Evolutionary conservation across 2,329 filamentous ascomycete species (phyloP).

Genomic region (Diplodia intermedia): DNA sequence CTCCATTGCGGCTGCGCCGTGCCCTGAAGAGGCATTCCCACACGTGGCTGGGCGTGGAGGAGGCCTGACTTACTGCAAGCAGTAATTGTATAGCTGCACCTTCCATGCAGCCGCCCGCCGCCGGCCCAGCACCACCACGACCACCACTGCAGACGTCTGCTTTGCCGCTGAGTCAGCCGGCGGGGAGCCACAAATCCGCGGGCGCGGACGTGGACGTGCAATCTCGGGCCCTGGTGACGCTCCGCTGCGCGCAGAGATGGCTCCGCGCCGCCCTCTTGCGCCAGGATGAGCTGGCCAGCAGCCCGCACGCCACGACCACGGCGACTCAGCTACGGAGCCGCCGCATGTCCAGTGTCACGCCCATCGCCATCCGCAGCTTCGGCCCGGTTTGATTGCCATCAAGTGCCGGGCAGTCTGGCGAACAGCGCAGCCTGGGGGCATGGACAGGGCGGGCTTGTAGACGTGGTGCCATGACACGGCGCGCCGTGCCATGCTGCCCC

Average conservation of each 20-base stretch:
- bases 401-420: conserved; percentile 18
- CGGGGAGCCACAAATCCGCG: conserved; percentile 16
- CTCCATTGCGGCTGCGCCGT: conserved; percentile 20
- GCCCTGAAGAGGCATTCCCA: conserved; percentile 11
- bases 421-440: conserved; percentile 24
- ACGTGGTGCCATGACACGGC: conserved; percentile 28
- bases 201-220: background rate
- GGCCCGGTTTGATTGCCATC: conserved; percentile 30
- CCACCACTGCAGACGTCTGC: background rate
- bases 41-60: conserved; percentile 23
- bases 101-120: conserved; percentile 18
- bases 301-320: conserved; percentile 18
- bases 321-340: conserved; percentile 25
- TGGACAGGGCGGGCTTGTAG: conserved; percentile 2
- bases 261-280: background rate
- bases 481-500: conserved; percentile 24
- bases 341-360: conserved; percentile 29
- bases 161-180: background rate
- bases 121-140: background rate
- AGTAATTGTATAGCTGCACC: conserved; percentile 15
- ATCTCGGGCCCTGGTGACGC: conserved; percentile 4
- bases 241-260: background rate
- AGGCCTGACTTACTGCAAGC: conserved; percentile 23
- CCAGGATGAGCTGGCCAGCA: conserved; percentile 20
- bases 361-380: conserved; percentile 28